These are phyloP conservation scores for Ramularia endophylla DNA, from an alignment of 2,329 filamentous ascomycete species.

Conservation along the genomic window DNA sequence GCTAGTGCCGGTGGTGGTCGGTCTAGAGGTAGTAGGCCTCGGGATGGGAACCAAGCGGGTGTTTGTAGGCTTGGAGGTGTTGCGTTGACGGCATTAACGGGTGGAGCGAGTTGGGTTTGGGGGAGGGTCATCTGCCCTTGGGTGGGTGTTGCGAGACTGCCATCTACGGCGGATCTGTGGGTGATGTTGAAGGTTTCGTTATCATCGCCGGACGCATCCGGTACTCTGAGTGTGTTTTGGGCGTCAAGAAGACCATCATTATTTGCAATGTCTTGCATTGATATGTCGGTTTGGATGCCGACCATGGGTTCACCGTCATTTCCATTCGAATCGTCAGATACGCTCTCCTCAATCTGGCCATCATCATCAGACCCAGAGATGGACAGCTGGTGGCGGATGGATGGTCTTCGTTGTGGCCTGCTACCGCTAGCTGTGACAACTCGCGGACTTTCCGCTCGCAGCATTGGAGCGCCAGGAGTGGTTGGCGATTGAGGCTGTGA, in stretches of 20 bases:
- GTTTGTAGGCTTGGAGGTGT: constrained; percentile 68
- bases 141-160: constrained; percentile 66
- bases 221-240: constrained; percentile 63
- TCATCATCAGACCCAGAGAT: constrained; percentile 83
- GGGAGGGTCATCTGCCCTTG: constrained; percentile 38
- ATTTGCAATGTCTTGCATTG: constrained; percentile 83
- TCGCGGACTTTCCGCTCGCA: constrained; percentile 41
- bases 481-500: constrained; percentile 94
- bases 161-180: constrained; percentile 76
- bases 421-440: constrained; percentile 42
- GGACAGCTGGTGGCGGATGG: constrained; percentile 84
- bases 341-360: constrained; percentile 73
- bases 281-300: constrained; percentile 74
- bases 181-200: constrained; percentile 91
- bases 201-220: constrained; percentile 75
- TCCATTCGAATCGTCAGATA: constrained; percentile 70
- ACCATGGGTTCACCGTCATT: constrained; percentile 72
- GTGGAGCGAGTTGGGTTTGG: constrained; percentile 39
- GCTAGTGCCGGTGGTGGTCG: constrained; percentile 53
- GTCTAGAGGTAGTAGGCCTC: constrained; percentile 21
- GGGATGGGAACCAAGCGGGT: constrained; percentile 25
- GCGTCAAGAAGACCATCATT: constrained; percentile 70
- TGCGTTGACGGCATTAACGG: constrained; percentile 60
- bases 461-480: constrained; percentile 66
- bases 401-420: constrained; percentile 65